Evolutionary conservation across 345 rosid species (phyloP), one percentile per base, ranked within the genome.

Genomic region (Hibiscus trionum): DNA sequence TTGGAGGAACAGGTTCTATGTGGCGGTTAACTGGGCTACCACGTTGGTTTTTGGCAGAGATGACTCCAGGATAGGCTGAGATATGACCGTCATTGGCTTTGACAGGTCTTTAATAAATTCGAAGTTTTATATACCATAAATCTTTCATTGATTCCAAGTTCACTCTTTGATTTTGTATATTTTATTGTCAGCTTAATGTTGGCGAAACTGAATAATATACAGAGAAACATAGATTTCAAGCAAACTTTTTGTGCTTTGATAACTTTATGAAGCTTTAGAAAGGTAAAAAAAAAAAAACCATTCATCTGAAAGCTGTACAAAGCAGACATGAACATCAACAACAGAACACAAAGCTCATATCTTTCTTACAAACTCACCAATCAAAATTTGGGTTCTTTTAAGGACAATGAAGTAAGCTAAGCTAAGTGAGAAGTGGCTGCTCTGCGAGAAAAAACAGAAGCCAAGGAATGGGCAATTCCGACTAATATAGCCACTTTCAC

Each of bases 1-100:
- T 71, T 90, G 96, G 93, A 85, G 93, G 81, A 90, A 90, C 79
- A 76, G 90, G 80, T 79, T 90, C 68, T 88, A 88, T 14, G 91
- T 88, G 68, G 89, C 86, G 0, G 80, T 90, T 65, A 90, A 90
- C 80, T 90, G 93, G 93, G 87, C 89, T 2, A 90, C 92, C 7
- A 90, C 92, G 10, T 27, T 90, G 11, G 89, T 86, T n/a, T 90
- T 90, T 42, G 96, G 96, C 47, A 84, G 92, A 62, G 93, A 90
- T 17, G 80, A 81, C 68, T 80, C 91, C 61, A 81, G 91, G 69
- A 88, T 90, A 27, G 88, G 93, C 46, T 79, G 39, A 81, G 19
- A 14, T 57, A 21, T 3, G 12, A 39, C 44, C 44, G 31, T 49
- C 12, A 46, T 21, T 46, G 53, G 17, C 11, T 69, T n/a, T 3